A percentile compares a stretch with the other conserved stretches of the same genome.
Conservation (phyloP, 1,284 basidiomycete genomes). For the Pterula multifida region DNA sequence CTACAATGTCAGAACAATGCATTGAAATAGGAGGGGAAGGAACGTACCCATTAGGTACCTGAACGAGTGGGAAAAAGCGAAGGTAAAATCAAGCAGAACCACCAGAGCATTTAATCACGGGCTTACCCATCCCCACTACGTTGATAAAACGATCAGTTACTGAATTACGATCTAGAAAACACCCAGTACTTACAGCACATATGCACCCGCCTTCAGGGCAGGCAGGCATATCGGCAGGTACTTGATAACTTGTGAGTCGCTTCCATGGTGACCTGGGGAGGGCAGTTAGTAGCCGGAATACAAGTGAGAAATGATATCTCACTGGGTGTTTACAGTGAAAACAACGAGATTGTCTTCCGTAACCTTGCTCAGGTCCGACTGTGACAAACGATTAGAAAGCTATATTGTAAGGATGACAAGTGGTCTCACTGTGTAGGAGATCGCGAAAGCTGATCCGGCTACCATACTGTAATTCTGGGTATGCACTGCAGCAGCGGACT, state of each 20-base stretch:
- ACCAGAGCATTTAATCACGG: background rate
- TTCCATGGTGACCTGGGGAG: conserved; percentile 32
- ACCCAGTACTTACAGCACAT: conserved; percentile 26
- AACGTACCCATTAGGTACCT: conserved; percentile 20
- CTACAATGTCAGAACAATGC: background rate
- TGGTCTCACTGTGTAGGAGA: conserved; percentile 26
- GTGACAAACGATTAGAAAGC: background rate
- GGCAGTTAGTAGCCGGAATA: conserved; percentile 10
- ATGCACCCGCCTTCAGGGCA: conserved; percentile 35
- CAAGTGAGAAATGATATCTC: conserved; percentile 7
- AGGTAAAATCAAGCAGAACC: background rate
- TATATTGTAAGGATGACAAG: background rate
- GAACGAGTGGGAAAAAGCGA: conserved; percentile 11
- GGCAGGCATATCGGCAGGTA: conserved; percentile 32
- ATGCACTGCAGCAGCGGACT: conserved; percentile 25
- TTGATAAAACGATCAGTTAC: conserved; percentile 5
- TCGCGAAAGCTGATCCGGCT: conserved; percentile 33
- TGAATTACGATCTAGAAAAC: background rate
- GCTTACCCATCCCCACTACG: conserved; percentile 33
- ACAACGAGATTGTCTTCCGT: conserved; percentile 10
- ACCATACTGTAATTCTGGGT: conserved; percentile 28
- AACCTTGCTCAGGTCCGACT: conserved; percentile 19
- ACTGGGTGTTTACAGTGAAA: conserved; percentile 10
- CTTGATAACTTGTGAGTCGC: conserved; percentile 28
- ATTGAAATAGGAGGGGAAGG: background rate